Evolutionary conservation across 176 grass and related monocot genomes (phyloP), one percentile per base, ranked within the genome.

Genomic region (Ampelocalamus luodianensis): DNA sequence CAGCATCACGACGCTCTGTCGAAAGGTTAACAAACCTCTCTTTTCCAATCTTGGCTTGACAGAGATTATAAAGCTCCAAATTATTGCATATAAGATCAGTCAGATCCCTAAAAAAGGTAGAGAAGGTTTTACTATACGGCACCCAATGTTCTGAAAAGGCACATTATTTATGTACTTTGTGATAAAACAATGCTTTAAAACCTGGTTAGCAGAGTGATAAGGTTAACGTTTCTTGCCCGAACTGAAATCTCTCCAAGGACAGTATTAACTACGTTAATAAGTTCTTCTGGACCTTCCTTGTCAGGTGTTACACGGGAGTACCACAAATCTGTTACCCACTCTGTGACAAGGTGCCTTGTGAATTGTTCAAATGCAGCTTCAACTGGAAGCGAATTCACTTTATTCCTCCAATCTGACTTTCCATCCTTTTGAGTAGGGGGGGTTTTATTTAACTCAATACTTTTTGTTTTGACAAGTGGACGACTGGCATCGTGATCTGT

Each of bases 321-420:
- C 96, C 96, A 99, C 20, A 99, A 86, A 90, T 96, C 96, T 9
- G 93, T 92, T 58, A 99, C 83, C 96, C 96, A 99, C 72, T 99
- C 96, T 38, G 86, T 89, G 67, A 96, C 72, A 68, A 99, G 84
- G 67, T 96, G 93, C 65, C 96, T 92, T 46, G 93, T 89, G 77
- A 99, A 96, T 71, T 94, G 90, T 69, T 99, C 93, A 58, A 96
- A 74, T 80, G 96, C 96, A 85, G 58, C 91, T 88, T 95, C 96
- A 70, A 96, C 96, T 70, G 90, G 79, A 78, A 89, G 93, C 0
- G 96, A 99, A 65, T 99, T 94, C 84, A 99, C 93, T 79, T 92
- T 99, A 81, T 71, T 92, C 82, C 79, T 92, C 96, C 96, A 99
- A 69, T 84, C 71, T 26, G 83, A 14, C 66, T 78, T 94, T 66